Percentiles rank a stretch among this genome's conserved stretches.
Conservation (phyloP, 768 basidiomycete species). For the Flagelloscypha sp. region DNA sequence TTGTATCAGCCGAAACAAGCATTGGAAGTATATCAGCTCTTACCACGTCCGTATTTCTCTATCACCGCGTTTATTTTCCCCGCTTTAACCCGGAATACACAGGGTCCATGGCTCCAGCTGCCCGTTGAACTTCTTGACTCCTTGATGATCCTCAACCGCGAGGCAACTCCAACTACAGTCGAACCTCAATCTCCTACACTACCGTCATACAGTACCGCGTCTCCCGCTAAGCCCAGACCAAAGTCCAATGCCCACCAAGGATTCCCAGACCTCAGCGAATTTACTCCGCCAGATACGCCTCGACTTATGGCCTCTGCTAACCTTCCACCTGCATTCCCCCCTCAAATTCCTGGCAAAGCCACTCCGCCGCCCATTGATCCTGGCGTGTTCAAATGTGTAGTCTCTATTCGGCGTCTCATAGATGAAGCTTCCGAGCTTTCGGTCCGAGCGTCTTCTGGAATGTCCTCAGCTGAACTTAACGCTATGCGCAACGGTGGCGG, state of each 20-base stretch:
- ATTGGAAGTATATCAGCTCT: constrained; percentile 90
- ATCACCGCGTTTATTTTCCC: not conserved
- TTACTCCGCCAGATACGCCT: constrained; percentile 40
- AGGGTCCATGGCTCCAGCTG: constrained; percentile 92
- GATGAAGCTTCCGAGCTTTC: constrained; percentile 87
- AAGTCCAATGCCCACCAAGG: constrained; percentile 29
- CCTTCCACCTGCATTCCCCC: constrained; percentile 41
- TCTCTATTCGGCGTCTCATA: constrained; percentile 69
- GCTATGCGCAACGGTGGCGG: constrained; percentile 42
- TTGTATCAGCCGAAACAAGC: constrained; percentile 88
- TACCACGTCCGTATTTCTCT: constrained; percentile 59
- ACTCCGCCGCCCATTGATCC: constrained; percentile 85
- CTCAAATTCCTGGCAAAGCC: constrained; percentile 54
- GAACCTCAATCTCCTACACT: constrained; percentile 34
- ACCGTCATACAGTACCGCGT: constrained; percentile 22
- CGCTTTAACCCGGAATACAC: constrained; percentile 7
- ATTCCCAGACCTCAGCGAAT: constrained; percentile 32
- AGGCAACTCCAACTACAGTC: constrained; percentile 46
- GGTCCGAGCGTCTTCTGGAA: constrained; percentile 78
- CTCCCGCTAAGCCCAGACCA: constrained; percentile 14
- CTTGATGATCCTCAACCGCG: constrained; percentile 67
- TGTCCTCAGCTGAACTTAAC: constrained; percentile 66
- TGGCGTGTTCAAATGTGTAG: constrained; percentile 73
- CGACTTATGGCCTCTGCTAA: constrained; percentile 27
- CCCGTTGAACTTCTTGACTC: constrained; percentile 82